Evolutionary conservation across 139 green algal species (phyloP).

Genomic region (Ettlia oleoabundans): DNA sequence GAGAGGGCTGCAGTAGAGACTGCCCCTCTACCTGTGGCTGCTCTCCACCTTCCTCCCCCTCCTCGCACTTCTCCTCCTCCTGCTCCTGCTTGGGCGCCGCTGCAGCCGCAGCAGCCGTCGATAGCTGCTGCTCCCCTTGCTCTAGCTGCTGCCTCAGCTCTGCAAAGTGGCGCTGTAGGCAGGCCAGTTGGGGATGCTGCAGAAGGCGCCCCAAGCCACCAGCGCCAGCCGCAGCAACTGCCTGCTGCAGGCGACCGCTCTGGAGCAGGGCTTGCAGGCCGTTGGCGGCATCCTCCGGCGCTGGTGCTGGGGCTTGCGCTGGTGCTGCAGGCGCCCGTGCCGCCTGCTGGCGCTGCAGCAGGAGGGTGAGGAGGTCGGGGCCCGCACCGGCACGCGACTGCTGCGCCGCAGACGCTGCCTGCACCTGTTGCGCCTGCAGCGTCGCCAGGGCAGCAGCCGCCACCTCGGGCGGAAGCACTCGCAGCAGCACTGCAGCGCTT

Average conservation of each 20-base stretch:
- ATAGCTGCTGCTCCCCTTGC: not conserved
- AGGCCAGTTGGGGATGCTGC: slow-evolving; percentile 3
- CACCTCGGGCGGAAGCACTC: slow-evolving; percentile 3
- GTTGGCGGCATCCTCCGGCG: not conserved
- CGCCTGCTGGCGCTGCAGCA: no score
- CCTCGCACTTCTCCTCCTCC: no score
- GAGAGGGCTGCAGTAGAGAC: no score
- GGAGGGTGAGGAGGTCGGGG: no score
- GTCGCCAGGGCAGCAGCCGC: not conserved
- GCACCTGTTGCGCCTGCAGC: slow-evolving; percentile 1
- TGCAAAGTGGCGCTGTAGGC: no score
- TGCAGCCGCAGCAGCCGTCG: no score
- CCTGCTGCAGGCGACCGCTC: not conserved
- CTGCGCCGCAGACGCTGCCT: not conserved
- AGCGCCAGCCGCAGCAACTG: not conserved
- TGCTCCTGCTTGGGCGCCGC: no score
- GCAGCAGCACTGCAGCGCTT: not conserved
- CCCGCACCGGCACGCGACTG: not conserved
- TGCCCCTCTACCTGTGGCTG: no score
- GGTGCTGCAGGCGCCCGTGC: not conserved
- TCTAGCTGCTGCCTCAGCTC: slow-evolving; percentile 19
- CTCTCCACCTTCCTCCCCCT: no score
- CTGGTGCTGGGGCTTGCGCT: not conserved
- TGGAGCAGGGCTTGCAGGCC: not conserved
- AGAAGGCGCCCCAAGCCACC: not conserved